Base-by-base conservation (phyloP, 768 basidiomycete species). In the Cantharellus anzutake region DNA sequence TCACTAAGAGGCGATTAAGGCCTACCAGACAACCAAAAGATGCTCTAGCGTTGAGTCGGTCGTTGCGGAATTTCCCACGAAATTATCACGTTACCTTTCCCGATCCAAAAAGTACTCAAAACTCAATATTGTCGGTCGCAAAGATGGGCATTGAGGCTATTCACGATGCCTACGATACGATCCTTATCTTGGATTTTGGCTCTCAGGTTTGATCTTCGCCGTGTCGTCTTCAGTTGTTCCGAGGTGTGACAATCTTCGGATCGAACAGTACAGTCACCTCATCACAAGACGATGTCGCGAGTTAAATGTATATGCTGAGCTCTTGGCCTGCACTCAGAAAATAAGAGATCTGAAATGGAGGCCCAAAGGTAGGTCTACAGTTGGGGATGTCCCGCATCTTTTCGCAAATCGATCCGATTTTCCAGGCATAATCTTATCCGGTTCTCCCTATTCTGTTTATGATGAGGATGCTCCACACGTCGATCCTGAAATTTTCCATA, bases 401-500 rank as follows among this genome's bases (percentile, higher is more conserved):
- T 34, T 11, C 4, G 40, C 40, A 16, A 60, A 11, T 38, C 11
- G 7, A 14, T 35, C 11, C 52, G 52, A 41, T 42, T 41, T 14
- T 51, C 4, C 62, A 85, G 94, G 94, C 60, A 84, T 99, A 69
- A 97, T 98, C 66, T 78, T 99, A 42, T 97, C 93, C 42, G 96
- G 96, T 50, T 97, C 96, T 1, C 96, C 96, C 0, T 98, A 94
- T 73, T 98, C 94, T 40, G 96, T 98, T n/a, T 98, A 97, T 70
- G 96, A 93, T 64, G 71, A 78, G 39, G 93, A 82, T 63, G 83
- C 96, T 3, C 94, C 96, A 34, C 91, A 92, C 63, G 92, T 90
- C 40, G 94, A 99, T 71, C 87, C 91, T 16, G 84, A 78, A 14
- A 82, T 98, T 5, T 98, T 90, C 66, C 79, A 83, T 51, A 77